phyloP scores from a whole-genome alignment of 2,329 filamentous ascomycete species.

The Penicillium sp. region DNA sequence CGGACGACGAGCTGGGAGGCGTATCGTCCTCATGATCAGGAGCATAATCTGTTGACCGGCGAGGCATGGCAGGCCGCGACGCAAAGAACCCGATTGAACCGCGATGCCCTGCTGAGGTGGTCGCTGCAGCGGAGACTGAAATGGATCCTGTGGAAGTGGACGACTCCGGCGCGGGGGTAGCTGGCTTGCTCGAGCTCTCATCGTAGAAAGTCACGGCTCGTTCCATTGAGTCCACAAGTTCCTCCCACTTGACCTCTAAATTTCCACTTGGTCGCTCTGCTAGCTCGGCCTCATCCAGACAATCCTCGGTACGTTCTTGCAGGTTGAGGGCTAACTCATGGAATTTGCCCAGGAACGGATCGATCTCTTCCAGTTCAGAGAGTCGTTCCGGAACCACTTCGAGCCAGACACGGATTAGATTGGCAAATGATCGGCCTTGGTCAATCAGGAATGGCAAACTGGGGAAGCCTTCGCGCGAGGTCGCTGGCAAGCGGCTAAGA shows the following conservation, averaged over 20 bases:
- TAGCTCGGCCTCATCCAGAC: slow-evolving; percentile 47
- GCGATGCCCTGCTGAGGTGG: slow-evolving; percentile 32
- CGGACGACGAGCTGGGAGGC: slow-evolving; percentile 45
- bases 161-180: slow-evolving; percentile 38
- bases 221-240: slow-evolving; percentile 50
- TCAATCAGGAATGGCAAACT: slow-evolving; percentile 92
- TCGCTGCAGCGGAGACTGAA: slow-evolving; percentile 28
- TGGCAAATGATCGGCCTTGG: slow-evolving; percentile 77
- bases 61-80: slow-evolving; percentile 37
- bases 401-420: slow-evolving; percentile 64
- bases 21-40: slow-evolving; percentile 47
- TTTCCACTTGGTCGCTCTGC: slow-evolving; percentile 48
- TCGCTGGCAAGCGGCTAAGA: slow-evolving; percentile 72
- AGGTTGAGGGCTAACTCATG: slow-evolving; percentile 45
- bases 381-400: slow-evolving; percentile 42
- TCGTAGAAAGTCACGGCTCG: slow-evolving; percentile 43
- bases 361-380: slow-evolving; percentile 38
- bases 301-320: slow-evolving; percentile 46
- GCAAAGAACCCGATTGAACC: slow-evolving; percentile 45
- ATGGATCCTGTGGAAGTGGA: slow-evolving; percentile 16
- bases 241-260: slow-evolving; percentile 50
- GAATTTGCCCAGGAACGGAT: slow-evolving; percentile 42
- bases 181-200: slow-evolving; percentile 39
- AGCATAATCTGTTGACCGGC: slow-evolving; percentile 39
- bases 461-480: slow-evolving; percentile 85